Conservation (phyloP, 805 yeast species). For the Kockiozyma suomiensis region DNA sequence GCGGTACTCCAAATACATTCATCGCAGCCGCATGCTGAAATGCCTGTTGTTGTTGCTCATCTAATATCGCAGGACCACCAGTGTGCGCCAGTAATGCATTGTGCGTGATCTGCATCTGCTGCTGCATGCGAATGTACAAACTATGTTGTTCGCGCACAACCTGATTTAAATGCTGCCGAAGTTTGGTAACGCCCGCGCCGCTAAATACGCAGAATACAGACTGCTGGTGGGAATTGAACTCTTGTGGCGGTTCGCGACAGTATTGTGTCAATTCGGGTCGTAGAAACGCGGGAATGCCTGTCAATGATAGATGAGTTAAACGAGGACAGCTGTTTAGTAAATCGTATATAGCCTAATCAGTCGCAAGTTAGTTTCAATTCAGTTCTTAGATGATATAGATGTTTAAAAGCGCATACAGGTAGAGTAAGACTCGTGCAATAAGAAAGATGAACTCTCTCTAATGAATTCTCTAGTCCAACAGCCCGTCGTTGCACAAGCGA, state of each 20-base stretch:
- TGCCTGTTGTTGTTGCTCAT: slow-evolving; percentile 1
- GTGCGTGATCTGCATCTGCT: slow-evolving; percentile 5
- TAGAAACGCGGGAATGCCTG: slow-evolving; percentile 89
- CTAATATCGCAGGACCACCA: not conserved
- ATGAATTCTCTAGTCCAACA: slow-evolving; percentile 72
- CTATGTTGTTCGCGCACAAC: slow-evolving; percentile 19
- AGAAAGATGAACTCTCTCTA: slow-evolving; percentile 91
- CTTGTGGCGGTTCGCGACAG: slow-evolving; percentile 91
- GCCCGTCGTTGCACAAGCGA: slow-evolving; percentile 56
- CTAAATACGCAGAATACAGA: slow-evolving; percentile 89
- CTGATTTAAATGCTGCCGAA: slow-evolving; percentile 66
- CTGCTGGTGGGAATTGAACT: slow-evolving; percentile 83
- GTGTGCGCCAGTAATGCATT: not conserved
- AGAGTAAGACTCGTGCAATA: slow-evolving; percentile 82
- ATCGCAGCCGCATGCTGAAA: not conserved
- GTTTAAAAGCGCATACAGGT: slow-evolving; percentile 41
- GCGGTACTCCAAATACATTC: not conserved
- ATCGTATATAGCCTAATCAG: slow-evolving; percentile 61
- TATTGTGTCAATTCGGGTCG: slow-evolving; percentile 80
- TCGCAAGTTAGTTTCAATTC: not conserved
- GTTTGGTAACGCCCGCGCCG: slow-evolving; percentile 79
- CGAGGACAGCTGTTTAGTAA: slow-evolving; percentile 79
- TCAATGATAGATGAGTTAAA: slow-evolving; percentile 84
- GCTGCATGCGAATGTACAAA: slow-evolving; percentile 13
- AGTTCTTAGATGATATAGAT: too few species aligned